Conservation (phyloP, 2,329 filamentous ascomycete genomes). For the Aspergillus calidoustus region DNA sequence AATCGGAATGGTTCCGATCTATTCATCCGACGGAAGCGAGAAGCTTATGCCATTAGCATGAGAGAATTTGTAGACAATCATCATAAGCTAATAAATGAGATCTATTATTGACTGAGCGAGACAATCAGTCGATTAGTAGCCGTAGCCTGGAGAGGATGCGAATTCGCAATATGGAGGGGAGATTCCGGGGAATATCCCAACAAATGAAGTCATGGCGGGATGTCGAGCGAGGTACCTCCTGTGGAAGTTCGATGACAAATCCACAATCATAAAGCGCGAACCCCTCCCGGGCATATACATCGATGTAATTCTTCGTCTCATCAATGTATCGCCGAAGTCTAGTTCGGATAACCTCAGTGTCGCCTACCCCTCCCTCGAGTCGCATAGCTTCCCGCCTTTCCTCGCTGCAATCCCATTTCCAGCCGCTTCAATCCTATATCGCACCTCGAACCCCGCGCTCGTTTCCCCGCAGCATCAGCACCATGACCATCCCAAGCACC, state of each 20-base stretch:
- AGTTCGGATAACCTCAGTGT: constrained; percentile 3
- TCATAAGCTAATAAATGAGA: not conserved
- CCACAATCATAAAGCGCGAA: not conserved
- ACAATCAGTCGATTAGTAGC: not conserved
- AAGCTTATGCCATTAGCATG: not conserved
- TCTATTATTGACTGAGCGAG: not conserved
- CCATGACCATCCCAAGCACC: constrained; percentile 63
- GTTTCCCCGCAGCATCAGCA: constrained; percentile 38
- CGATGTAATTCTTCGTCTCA: not conserved
- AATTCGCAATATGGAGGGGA: not conserved
- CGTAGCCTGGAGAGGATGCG: not conserved
- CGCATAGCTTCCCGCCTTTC: constrained; percentile 11
- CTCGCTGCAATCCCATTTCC: constrained; percentile 12
- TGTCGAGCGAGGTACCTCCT: too few relatives aligned
- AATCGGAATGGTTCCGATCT: constrained; percentile 18
- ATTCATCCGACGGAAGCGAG: constrained; percentile 15
- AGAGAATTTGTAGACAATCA: not conserved
- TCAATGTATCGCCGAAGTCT: constrained; percentile 10
- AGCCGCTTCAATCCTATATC: constrained; percentile 14
- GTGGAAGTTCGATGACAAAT: constrained; percentile 17
- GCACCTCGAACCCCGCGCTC: constrained; percentile 12
- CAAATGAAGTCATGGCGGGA: not conserved
- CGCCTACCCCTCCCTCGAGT: constrained; percentile 3
- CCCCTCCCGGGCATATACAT: not conserved
- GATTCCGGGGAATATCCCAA: constrained; percentile 6